phyloP scores from a whole-genome alignment of 768 basidiomycete genomes.

The Suillus brevipes region DNA sequence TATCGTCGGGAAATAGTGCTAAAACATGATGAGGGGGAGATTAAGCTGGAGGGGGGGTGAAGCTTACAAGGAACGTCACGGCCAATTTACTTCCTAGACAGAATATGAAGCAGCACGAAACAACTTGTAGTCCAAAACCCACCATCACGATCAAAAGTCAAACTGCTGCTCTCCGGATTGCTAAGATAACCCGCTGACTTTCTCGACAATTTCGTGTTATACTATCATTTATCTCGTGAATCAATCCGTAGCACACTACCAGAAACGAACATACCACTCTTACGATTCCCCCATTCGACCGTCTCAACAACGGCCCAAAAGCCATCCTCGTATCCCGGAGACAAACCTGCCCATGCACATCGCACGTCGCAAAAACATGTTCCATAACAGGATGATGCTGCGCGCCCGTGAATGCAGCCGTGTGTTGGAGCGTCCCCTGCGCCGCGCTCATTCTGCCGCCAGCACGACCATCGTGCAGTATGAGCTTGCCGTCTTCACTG shows the following conservation, averaged over 20 bases:
- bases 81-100: slow-evolving; percentile 58
- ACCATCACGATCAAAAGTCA: slow-evolving; percentile 71
- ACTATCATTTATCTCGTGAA: slow-evolving; percentile 36
- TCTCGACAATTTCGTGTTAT: slow-evolving; percentile 47
- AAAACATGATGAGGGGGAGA: slow-evolving; percentile 7
- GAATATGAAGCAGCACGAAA: slow-evolving; percentile 5
- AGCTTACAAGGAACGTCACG: slow-evolving; percentile 64
- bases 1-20: slow-evolving; percentile 74
- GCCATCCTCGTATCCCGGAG: slow-evolving; percentile 75
- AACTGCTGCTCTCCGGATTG: slow-evolving; percentile 68
- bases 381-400: slow-evolving; percentile 69
- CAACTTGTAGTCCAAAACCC: slow-evolving; percentile 9
- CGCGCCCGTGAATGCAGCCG: slow-evolving; percentile 60
- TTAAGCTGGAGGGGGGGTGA: background rate
- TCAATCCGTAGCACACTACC: slow-evolving; percentile 9
- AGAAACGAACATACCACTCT: slow-evolving; percentile 46
- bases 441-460: slow-evolving; percentile 36
- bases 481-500: slow-evolving; percentile 72
- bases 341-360: slow-evolving; percentile 56
- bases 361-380: slow-evolving; percentile 68
- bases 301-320: slow-evolving; percentile 52
- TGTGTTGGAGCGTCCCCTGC: slow-evolving; percentile 53
- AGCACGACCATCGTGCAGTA: slow-evolving; percentile 60
- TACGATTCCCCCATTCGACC: slow-evolving; percentile 55
- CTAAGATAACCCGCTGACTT: slow-evolving; percentile 39